Evolutionary conservation across 345 rosid genomes (phyloP), one percentile per base, ranked within the genome.

Genomic region (Camelina laxa): DNA sequence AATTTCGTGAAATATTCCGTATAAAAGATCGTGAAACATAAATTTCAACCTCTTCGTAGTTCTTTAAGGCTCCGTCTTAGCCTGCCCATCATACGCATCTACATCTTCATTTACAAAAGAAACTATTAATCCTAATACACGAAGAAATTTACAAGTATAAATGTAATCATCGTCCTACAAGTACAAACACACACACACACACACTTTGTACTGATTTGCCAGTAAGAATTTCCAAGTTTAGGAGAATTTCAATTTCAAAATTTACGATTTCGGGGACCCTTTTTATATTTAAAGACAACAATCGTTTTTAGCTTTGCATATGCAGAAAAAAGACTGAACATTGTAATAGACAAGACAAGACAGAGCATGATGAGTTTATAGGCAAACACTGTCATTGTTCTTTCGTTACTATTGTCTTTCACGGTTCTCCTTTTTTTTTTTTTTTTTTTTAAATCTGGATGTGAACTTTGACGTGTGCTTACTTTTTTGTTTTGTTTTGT

Each of bases 381-480:
- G 73, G 67, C 60, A 75, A 66, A 67, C 73, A 75, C 45, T 59
- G 67, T 74, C 78, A 9, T 49, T 59, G 60, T 67, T 67, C 45
- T 67, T 49, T 49, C 67, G 41, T 66, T 58, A 74, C 60, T 7
- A 47, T 21, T 65, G 78, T 74, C 72, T 66, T 67, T 50, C 60
- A 24, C 45, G 14, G 51, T 9, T 74, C 51, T 14, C 7, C 41
- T 45, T 67, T 67, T 30, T 20, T 31, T 31, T 59, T 59, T 67
- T 19, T 31, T 31, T 9, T 4, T 27, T 27, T 27, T 27, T 27
- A n/a, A n/a, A 3, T 59, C 39, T 74, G 9, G 56, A 57, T 63
- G 24, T 44, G 72, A 65, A 56, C 58, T 74, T 74, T 59, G 44
- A 58, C 35, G 60, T 67, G 16, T 67, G 30, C 11, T 33, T 65